Evolutionary conservation across 2,329 filamentous ascomycete genomes (phyloP).

Genomic region (Exophiala bonariae): DNA sequence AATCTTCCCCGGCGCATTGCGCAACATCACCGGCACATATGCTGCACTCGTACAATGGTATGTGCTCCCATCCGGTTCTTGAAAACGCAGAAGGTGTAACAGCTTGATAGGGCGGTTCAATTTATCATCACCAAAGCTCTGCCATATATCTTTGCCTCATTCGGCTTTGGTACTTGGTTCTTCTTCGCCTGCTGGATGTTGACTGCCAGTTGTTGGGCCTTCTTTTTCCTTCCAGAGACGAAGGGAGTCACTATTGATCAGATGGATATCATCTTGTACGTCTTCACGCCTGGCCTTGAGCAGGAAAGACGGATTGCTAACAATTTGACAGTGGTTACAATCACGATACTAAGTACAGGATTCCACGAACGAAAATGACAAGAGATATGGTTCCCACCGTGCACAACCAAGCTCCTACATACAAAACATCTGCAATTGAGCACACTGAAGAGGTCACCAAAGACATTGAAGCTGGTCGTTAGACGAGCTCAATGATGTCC

Average conservation of each 20-base stretch:
- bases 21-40: constrained; percentile 2
- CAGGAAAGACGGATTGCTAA: not conserved
- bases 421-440: not conserved
- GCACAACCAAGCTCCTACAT: not conserved
- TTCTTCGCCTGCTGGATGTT: constrained; percentile 42
- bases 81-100: constrained; percentile 20
- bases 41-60: constrained; percentile 3
- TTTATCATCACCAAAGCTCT: constrained; percentile 42
- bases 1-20: constrained; percentile 42
- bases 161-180: constrained; percentile 42
- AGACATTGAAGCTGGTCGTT: not conserved
- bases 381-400: not conserved
- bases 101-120: constrained; percentile 39
- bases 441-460: constrained; percentile 1
- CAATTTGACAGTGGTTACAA: constrained; percentile 1
- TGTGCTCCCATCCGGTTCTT: not conserved
- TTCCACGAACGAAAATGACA: not conserved
- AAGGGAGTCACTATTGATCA: constrained; percentile 3
- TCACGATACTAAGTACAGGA: not conserved
- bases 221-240: constrained; percentile 28
- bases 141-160: constrained; percentile 41
- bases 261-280: constrained; percentile 3
- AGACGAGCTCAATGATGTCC: too few relatives aligned
- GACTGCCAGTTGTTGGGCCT: constrained; percentile 39
- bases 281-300: not conserved